Conservation (phyloP, 169 alveolate genomes). For the Plasmodium inui region DNA sequence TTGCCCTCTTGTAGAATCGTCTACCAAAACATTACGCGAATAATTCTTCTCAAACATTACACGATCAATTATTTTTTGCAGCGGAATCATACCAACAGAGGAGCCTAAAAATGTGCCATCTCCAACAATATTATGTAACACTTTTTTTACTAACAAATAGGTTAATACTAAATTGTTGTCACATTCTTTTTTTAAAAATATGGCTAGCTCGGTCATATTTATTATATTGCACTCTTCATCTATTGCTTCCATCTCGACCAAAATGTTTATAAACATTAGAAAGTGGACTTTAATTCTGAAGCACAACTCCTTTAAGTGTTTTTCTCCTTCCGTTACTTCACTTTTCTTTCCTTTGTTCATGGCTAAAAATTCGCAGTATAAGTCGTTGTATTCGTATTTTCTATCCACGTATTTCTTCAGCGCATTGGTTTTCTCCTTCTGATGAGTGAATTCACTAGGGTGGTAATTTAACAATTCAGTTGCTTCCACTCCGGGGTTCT, state of each 20-base stretch:
- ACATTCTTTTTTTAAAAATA: conserved; percentile 77
- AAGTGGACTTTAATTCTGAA: conserved; percentile 62
- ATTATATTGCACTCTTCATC: conserved; percentile 79
- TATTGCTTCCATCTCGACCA: conserved; percentile 79
- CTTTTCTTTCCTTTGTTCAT: neutral
- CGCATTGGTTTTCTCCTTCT: conserved; percentile 21
- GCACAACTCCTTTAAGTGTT: conserved; percentile 43
- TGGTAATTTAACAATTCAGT: neutral
- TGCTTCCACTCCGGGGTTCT: neutral
- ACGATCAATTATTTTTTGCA: conserved; percentile 43
- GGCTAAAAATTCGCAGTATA: conserved; percentile 23
- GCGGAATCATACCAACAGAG: conserved; percentile 13
- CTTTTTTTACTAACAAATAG: conserved; percentile 47
- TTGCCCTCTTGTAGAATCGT: conserved; percentile 50
- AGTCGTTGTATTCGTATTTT: conserved; percentile 69
- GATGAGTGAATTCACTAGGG: conserved; percentile 24
- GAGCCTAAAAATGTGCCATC: conserved; percentile 35
- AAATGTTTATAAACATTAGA: conserved; percentile 77
- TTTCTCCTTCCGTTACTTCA: neutral
- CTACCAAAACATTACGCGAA: conserved; percentile 51
- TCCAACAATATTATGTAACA: conserved; percentile 54
- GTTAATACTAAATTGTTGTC: conserved; percentile 80
- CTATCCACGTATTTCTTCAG: conserved; percentile 41
- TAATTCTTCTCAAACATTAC: conserved; percentile 67
- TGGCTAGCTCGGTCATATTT: conserved; percentile 81